These are phyloP conservation scores for Verticillium albo-atrum DNA, from an alignment of 2,329 filamentous ascomycete genomes.

Conservation along the genomic window DNA sequence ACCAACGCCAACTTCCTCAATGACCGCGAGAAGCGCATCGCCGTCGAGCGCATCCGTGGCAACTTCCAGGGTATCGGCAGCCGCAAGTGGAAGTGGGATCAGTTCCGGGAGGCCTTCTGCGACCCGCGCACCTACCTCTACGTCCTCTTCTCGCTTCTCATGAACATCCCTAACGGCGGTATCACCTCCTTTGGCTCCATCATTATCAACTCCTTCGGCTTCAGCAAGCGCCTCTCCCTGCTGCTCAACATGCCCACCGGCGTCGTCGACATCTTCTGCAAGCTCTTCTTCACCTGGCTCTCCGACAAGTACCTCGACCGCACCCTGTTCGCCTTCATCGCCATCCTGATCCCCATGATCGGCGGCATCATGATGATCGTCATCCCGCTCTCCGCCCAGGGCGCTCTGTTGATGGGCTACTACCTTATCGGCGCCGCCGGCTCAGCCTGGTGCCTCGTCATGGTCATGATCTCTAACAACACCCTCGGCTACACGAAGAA, in stretches of 20 bases:
- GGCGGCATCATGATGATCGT: slow-evolving; percentile 21
- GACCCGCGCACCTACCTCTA: slow-evolving; percentile 56
- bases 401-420: slow-evolving; percentile 16
- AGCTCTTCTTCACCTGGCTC: slow-evolving; percentile 19
- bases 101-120: slow-evolving; percentile 48
- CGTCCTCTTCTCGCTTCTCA: slow-evolving; percentile 53
- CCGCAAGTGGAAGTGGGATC: slow-evolving; percentile 63
- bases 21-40: slow-evolving; percentile 61
- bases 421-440: slow-evolving; percentile 18
- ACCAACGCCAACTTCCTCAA: slow-evolving; percentile 52
- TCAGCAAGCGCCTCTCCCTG: slow-evolving; percentile 6
- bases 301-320: slow-evolving; percentile 19
- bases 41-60: slow-evolving; percentile 64
- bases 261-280: slow-evolving; percentile 11
- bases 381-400: slow-evolving; percentile 16
- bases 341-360: slow-evolving; percentile 20
- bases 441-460: slow-evolving; percentile 17
- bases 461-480: slow-evolving; percentile 52
- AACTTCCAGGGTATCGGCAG: slow-evolving; percentile 75
- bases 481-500: slow-evolving; percentile 66
- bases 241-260: slow-evolving; percentile 15
- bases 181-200: slow-evolving; percentile 12
- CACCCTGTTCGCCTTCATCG: slow-evolving; percentile 17
- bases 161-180: slow-evolving; percentile 31
- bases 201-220: slow-evolving; percentile 14